Evolutionary conservation across 73 alveolate species (phyloP), one percentile per base, ranked within the genome.

Genomic region (Blepharisma japonicum): DNA sequence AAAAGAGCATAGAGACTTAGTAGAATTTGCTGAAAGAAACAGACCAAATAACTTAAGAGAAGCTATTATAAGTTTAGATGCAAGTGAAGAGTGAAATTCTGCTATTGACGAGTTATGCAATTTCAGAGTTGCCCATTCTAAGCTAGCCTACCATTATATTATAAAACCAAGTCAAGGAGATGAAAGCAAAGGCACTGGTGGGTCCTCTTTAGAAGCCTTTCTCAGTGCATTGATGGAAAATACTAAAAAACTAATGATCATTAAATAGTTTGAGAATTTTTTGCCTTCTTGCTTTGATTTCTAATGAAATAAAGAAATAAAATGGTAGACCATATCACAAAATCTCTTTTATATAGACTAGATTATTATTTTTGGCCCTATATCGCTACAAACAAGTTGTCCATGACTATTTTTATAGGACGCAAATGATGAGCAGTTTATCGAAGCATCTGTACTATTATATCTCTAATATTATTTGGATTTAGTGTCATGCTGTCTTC

Each of bases 1-100:
- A 61, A 61, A 61, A 61, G 50, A 61, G 47, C 74, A 61, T 5
- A 14, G 74, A 25, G 74, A 61, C 18, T 11, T 61, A 14, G 14
- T 61, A 25, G 47, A 1, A 14, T 14, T 20, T 61, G 18, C 23
- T 25, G 18, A 39, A 11, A 61, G 18, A 20, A 61, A 39, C 2
- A 39, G 23, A 2, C 50, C 47, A 20, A 61, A 61, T 8, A 25
- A 61, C 14, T 20, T 61, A 11, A 18, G 11, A 39, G 46, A 61
- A 61, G 47, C 14, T 61, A 48, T 5, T 8, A 25, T 14, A 25
- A 18, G 18, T 14, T 61, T 61, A 14, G 48, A 61, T 9, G n/a
- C 18, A 14, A 14, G 23, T 9, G 74, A 61, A 0, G 74, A 61
- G 14, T 61, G 38, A 4, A 61, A 61, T 25, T 8, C n/a, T 8